phyloP scores from a whole-genome alignment of 2,329 filamentous ascomycete genomes.

The Colletotrichum sp. region DNA sequence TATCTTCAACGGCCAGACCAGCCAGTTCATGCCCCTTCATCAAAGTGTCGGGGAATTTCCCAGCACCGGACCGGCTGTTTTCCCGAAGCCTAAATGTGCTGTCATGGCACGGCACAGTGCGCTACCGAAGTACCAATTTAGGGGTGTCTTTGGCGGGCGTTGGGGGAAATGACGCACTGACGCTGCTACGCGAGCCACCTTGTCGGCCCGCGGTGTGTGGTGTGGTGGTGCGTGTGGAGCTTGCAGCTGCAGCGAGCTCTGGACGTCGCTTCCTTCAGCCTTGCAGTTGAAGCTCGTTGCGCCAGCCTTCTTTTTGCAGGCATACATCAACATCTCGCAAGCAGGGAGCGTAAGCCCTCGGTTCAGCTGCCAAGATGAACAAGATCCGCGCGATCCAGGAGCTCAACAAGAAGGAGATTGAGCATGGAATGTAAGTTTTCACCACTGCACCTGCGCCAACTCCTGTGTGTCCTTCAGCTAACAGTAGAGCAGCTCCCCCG shows the following conservation, averaged over 20 bases:
- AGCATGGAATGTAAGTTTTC: conserved; percentile 75
- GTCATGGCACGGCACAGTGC: conserved; percentile 4
- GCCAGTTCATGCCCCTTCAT: conserved; percentile 6
- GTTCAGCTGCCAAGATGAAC: conserved; percentile 69
- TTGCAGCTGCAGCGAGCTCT: conserved; percentile 5
- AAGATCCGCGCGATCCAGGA: conserved; percentile 90
- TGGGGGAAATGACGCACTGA: conserved; percentile 16
- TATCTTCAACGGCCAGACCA: background rate
- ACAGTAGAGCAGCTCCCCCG: conserved; percentile 64
- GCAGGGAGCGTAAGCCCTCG: background rate
- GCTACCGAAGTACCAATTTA: conserved; percentile 4
- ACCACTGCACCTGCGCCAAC: background rate
- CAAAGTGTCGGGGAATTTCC: conserved; percentile 10
- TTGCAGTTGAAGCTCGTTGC: conserved; percentile 4
- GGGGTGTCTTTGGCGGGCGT: background rate
- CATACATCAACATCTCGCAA: background rate
- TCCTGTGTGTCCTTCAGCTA: conserved; percentile 20
- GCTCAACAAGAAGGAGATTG: conserved; percentile 93
- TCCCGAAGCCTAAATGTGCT: background rate
- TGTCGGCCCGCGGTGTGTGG: background rate
- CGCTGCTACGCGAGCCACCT: background rate
- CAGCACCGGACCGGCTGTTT: conserved; percentile 19
- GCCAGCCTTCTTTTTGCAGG: background rate
- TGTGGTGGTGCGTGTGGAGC: background rate
- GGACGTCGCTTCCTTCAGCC: background rate